Evolutionary conservation across 2,329 filamentous ascomycete genomes (phyloP).

Genomic region (Penicillium sp.): DNA sequence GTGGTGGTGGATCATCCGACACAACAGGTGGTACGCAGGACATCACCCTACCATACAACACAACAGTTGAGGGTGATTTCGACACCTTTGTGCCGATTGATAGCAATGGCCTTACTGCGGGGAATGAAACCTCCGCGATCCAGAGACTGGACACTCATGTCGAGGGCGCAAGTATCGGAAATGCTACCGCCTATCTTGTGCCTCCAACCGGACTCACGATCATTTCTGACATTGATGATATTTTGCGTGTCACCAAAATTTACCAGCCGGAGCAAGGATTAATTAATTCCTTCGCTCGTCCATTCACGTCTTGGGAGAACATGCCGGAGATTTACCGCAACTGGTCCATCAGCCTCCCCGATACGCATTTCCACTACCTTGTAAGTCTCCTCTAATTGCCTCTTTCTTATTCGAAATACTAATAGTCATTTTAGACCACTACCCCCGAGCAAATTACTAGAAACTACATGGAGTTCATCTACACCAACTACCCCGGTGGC

Average conservation of each 20-base stretch:
- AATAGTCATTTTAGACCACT: constrained; percentile 52
- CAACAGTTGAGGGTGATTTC: constrained; percentile 68
- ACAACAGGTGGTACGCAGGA: constrained; percentile 59
- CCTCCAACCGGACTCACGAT: constrained; percentile 68
- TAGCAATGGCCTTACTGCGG: constrained; percentile 56
- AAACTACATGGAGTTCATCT: constrained; percentile 76
- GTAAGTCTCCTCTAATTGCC: not conserved
- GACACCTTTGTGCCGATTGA: constrained; percentile 66
- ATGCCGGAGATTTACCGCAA: constrained; percentile 78
- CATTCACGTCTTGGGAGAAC: constrained; percentile 71
- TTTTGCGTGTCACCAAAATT: constrained; percentile 76
- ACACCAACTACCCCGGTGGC: constrained; percentile 71
- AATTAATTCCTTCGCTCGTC: constrained; percentile 70
- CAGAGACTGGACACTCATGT: constrained; percentile 69
- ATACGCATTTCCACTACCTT: constrained; percentile 77
- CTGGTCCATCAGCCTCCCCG: constrained; percentile 64
- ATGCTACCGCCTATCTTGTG: constrained; percentile 73
- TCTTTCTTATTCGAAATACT: not conserved
- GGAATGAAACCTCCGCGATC: constrained; percentile 63
- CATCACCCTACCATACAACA: constrained; percentile 63
- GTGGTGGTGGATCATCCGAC: constrained; percentile 22
- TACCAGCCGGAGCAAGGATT: constrained; percentile 72
- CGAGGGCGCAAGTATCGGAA: constrained; percentile 64
- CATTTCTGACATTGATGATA: constrained; percentile 76
- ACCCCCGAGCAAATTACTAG: constrained; percentile 75